Base-by-base conservation (phyloP, 2,329 filamentous ascomycete species). In the Cytospora piceae region DNA sequence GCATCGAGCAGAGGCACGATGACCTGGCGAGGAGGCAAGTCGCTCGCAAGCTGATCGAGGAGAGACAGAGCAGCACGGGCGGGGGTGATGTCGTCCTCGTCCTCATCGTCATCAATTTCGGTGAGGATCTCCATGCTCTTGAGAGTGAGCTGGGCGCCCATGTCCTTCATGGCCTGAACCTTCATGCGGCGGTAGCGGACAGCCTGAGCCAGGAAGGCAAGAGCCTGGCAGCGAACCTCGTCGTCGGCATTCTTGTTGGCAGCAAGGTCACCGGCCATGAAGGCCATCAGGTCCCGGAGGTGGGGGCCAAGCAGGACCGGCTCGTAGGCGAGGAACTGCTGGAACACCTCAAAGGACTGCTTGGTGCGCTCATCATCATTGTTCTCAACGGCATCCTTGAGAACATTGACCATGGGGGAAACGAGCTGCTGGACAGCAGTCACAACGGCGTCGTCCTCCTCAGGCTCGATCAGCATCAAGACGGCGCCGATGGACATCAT, bases 311-410 rank as follows among this genome's bases (percentile, higher is more conserved):
- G 82, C 59, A 98, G 86, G 56, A 92, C 87, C 34, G 92, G 90
- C 76, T 97, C 94, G 77, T 93, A 97, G 69, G 91, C 91, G 62
- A 99, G 86, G 73, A 97, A 89, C 59, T 92, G 95, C 82, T 98
- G 95, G 86, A 98, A 97, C 71, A 97, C 93, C 76, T 98, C 95
- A 72, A 98, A 99, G 31, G 93, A 88, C 75, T 94, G 89, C 83
- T 94, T 92, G 72, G 91, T 89, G 76, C 91, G 90, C 75, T 97
- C 94, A 72, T 97, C 94, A 72, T 97, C 91, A 65, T 87, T 86
- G 65, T 86, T 85, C 72, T 93, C 86, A 66, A 98, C 91, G 31
- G 91, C 87, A 69, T 89, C 85, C 84, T 97, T 95, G 70, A 98
- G 85, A 14, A 97, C 92, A 69, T 88, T 86, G 67, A 98, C 94